Percentiles rank a stretch among this genome's conserved stretches.
These are phyloP conservation scores for Phoenix roebelenii DNA, from an alignment of 176 grass and related monocot genomes.

Conservation along the genomic window DNA sequence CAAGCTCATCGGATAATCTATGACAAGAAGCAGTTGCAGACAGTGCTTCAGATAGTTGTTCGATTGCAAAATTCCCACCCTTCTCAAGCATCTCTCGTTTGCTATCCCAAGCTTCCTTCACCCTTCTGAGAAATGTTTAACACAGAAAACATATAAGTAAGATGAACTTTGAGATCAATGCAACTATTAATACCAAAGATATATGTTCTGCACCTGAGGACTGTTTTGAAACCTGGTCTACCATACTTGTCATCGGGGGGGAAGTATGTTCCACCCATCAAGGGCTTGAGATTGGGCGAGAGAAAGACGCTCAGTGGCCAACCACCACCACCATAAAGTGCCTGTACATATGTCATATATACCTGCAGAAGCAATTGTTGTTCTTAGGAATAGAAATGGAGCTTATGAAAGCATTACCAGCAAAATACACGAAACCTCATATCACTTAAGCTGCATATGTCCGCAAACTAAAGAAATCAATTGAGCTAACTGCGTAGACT, in stretches of 20 bases:
- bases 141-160: too few relatives aligned
- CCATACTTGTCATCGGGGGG: conserved; percentile 90
- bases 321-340: conserved; percentile 76
- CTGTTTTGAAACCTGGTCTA: conserved; percentile 86
- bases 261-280: conserved; percentile 98
- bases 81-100: conserved; percentile 70
- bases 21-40: conserved; percentile 49
- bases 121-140: conserved; percentile 32
- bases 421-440: not conserved
- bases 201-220: conserved; percentile 45
- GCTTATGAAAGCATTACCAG: too few relatives aligned
- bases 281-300: conserved; percentile 68
- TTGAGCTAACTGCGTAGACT: too few relatives aligned
- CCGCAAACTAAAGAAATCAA: too few relatives aligned
- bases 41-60: conserved; percentile 77
- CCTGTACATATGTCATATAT: conserved; percentile 89
- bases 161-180: too few relatives aligned
- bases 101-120: conserved; percentile 87
- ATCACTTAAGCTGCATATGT: too few relatives aligned
- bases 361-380: conserved; percentile 38
- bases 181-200: too few relatives aligned
- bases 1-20: conserved; percentile 53
- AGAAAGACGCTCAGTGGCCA: conserved; percentile 95
- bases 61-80: conserved; percentile 42
- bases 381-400: not conserved